Base-by-base conservation (phyloP, 495 filamentous ascomycete species). In the Penicillium silybi region DNA sequence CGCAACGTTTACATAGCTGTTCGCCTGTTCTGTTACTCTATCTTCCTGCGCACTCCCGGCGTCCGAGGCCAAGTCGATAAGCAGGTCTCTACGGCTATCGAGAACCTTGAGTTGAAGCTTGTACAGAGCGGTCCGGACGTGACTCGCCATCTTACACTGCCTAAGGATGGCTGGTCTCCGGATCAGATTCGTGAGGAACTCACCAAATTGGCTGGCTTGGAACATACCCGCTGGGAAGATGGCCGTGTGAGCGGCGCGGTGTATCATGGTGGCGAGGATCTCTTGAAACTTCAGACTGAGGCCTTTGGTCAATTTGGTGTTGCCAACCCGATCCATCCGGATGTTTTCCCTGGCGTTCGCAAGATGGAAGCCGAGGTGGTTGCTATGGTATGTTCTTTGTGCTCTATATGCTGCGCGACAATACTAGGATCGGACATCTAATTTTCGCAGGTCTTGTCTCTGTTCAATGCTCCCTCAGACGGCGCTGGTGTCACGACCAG, bases 281-380 rank as follows among this genome's bases (percentile, higher is more conserved):
- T 99, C 50, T 70, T 90, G 54, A 83, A 86, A 65, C 73, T 99
- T 16, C 93, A 99, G 72, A 84, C 86, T 13, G 90, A 96, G 65
- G 92, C 93, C 8, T 97, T 91, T 69, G 85, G 86, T 32, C 86
- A 85, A 65, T 99, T 99, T 65, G 90, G 89, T 41, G 93, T 97
- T 15, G 77, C 88, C n/a, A 99, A 99, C 69, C 93, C 93, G n/a
- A 88, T 99, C 57, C 93, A 99, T 72, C 93, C 93, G 27, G 93
- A 99, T 74, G 91, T 97, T 34, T 99, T 99, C 73, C 93, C 93
- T 38, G 93, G 92, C 32, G 91, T 99, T 25, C 77, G 93, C 59
- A 99, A 99, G 77, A 99, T 99, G 93, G 93, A 99, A 73, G 92
- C 93, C 25, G 93, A 99, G 75, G 79, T 97, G 63, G 93, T 99